Evolutionary conservation across 23 red algal genomes (phyloP), one percentile per base, ranked within the genome.

Genomic region (Gracilaria domingensis): DNA sequence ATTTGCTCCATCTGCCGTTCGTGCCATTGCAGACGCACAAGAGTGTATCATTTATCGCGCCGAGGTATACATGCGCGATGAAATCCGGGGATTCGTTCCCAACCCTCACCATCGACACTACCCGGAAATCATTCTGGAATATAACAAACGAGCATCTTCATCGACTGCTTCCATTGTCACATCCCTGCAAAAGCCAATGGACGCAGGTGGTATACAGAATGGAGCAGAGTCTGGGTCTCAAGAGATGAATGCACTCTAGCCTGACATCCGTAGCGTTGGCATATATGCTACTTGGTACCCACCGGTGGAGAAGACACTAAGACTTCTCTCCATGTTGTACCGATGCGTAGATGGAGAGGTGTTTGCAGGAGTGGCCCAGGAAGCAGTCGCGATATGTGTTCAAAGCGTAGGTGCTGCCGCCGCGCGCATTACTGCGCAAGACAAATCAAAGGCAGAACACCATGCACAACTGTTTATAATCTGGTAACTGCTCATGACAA

Each of bases 11-110:
- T 93, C 85, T 23, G 91, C 62, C 29, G 38, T 72, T 55, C 86
- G 86, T 55, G 91, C 88, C 38, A 90, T 90, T 53, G 95, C 95
- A 0, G 95, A 98, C 55, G 87, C 95, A 21, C 95, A 94, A 55
- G 95, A 98, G 83, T 81, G 91, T 34, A 94, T 93, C n/a, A 95
- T 94, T 33, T 98, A 91, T 77, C 95, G 95, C 12, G 86, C 95
- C 14, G 86, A 98, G 38, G 82, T 98, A 12, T 98, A 66, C 12
- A 83, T 98, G 75, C 91, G 92, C 24, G 95, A 98, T 50, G 79
- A 85, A 33, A 91, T 98, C 42, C 88, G 84, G 24, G 75, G 80
- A 21, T 98, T 95, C 72, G 84, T 86, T 49, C 95, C 95, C 17
- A 50, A 25, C 33, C 58, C 74, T n/a, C 62, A 72, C 25, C 87